A percentile compares a stretch with the other conserved stretches of the same genome.
Evolutionary conservation across 345 rosid genomes (phyloP).

Genomic region (Xanthoceras sorbifolium): DNA sequence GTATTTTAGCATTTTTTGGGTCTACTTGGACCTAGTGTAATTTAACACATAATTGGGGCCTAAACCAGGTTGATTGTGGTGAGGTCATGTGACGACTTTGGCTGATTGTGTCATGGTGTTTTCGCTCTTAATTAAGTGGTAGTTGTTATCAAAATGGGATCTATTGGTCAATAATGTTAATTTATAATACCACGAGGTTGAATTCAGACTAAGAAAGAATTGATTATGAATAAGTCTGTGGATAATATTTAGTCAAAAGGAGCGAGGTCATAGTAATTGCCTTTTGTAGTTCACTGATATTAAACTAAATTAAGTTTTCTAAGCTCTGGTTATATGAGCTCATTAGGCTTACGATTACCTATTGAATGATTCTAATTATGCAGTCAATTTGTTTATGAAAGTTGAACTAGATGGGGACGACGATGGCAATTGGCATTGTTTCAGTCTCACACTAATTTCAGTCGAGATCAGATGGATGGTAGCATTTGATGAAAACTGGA

Average conservation of each 20-base stretch:
- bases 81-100: conserved; percentile 1
- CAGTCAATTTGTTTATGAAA: neutral
- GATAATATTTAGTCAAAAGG: neutral
- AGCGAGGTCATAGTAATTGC: neutral
- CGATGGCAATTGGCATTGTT: neutral
- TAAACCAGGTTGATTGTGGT: conserved; percentile 2
- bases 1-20: too few species aligned
- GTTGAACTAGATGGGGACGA: neutral
- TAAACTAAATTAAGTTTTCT: neutral
- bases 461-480: neutral
- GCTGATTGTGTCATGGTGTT: neutral
- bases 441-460: neutral
- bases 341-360: neutral
- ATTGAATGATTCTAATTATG: neutral
- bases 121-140: neutral
- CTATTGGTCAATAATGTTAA: neutral
- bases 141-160: neutral
- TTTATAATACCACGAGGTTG: neutral
- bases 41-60: too few species aligned
- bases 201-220: neutral
- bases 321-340: conserved; percentile 4
- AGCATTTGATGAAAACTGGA: neutral
- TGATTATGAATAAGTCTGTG: neutral
- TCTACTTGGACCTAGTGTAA: too few species aligned
- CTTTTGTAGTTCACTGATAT: neutral